These are phyloP conservation scores for Fusarium avenaceum DNA, from an alignment of 2,329 filamentous ascomycete genomes.

Conservation along the genomic window DNA sequence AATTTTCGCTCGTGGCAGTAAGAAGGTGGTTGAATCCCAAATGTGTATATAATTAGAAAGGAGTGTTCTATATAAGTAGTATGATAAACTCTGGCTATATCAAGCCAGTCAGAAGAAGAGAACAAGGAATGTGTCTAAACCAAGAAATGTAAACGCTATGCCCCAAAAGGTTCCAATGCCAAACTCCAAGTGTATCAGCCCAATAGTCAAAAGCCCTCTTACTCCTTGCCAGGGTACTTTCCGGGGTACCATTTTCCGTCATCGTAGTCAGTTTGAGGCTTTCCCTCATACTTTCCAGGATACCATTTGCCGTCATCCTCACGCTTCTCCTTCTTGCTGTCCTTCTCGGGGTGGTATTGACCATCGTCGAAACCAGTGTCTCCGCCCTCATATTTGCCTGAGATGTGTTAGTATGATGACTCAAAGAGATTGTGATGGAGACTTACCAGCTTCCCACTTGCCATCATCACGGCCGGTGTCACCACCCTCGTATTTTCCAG, in stretches of 20 bases:
- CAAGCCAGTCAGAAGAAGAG: neutral
- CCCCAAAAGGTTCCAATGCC: neutral
- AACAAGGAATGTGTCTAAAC: slow-evolving; percentile 9
- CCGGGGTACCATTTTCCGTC: slow-evolving; percentile 34
- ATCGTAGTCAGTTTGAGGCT: slow-evolving; percentile 7
- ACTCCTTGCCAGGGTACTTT: slow-evolving; percentile 37
- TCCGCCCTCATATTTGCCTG: slow-evolving; percentile 29
- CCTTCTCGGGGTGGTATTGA: slow-evolving; percentile 34
- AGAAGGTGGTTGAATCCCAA: neutral
- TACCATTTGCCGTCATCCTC: slow-evolving; percentile 19
- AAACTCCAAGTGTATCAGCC: slow-evolving; percentile 13
- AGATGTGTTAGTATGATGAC: slow-evolving; percentile 1
- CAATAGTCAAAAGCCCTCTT: neutral
- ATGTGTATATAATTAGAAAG: slow-evolving; percentile 2
- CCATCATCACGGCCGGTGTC: no score
- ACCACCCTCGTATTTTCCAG: slow-evolving; percentile 18
- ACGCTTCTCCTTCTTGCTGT: slow-evolving; percentile 20
- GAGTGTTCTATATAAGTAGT: slow-evolving; percentile 8
- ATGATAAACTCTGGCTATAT: neutral
- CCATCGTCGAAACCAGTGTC: slow-evolving; percentile 18
- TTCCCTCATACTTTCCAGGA: slow-evolving; percentile 22
- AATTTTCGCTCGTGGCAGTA: neutral
- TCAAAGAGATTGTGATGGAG: slow-evolving; percentile 7
- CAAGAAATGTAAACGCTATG: neutral
- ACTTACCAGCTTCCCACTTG: slow-evolving; percentile 23